A percentile compares a stretch with the other conserved stretches of the same genome.
Conservation (phyloP, 1,284 basidiomycete species). For the Cryptococcus sp. region DNA sequence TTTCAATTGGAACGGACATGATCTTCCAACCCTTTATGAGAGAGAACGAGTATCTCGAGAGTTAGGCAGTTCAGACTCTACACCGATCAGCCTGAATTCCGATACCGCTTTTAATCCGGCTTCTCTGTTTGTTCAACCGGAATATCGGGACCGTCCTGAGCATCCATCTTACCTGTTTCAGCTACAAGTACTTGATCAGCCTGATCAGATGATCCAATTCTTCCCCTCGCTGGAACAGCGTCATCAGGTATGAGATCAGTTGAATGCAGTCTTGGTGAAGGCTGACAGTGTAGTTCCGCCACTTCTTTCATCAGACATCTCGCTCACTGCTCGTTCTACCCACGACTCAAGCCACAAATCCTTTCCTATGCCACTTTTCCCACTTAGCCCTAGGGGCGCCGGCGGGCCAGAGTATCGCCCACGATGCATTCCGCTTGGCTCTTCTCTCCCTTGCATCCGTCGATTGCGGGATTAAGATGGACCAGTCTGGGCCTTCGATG, state of each 20-base stretch:
- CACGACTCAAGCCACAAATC: conserved; percentile 11
- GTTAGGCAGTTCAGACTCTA: background rate
- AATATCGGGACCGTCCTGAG: background rate
- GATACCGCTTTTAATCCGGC: background rate
- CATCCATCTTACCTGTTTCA: background rate
- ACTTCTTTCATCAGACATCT: conserved; percentile 19
- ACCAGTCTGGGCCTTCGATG: background rate
- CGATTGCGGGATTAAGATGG: conserved; percentile 20
- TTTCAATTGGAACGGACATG: background rate
- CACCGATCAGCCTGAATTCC: background rate
- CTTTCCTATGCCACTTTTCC: conserved; percentile 15
- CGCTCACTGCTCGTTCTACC: conserved; percentile 17
- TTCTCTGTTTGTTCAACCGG: background rate
- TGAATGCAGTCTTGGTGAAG: too few relatives aligned
- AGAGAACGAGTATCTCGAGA: background rate
- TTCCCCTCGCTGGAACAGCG: conserved; percentile 21
- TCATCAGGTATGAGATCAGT: conserved; percentile 17
- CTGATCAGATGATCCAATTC: conserved; percentile 12
- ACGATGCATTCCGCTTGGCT: conserved; percentile 18
- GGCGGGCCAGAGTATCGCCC: conserved; percentile 11
- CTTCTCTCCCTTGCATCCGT: conserved; percentile 21
- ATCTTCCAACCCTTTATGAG: background rate
- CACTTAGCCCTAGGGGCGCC: conserved; percentile 14
- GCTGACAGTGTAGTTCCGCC: conserved; percentile 1
- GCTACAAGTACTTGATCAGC: conserved; percentile 3